Evolutionary conservation across 352 stramenopile species (phyloP).

Genomic region (Globisporangium splendens): DNA sequence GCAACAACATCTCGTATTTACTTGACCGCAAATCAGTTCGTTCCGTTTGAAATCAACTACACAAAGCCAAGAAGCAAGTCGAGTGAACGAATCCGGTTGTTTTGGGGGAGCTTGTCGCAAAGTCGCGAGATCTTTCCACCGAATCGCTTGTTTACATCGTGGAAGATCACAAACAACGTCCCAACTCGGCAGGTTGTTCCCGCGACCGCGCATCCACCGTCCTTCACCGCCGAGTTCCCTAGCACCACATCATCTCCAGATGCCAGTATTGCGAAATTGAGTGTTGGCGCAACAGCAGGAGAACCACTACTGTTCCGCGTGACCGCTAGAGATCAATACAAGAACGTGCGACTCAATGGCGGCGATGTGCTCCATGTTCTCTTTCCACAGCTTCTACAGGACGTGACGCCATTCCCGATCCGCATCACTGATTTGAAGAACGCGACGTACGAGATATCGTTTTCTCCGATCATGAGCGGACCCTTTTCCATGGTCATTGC

Average conservation of each 20-base stretch:
- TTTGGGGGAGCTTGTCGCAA: slow-evolving; percentile 60
- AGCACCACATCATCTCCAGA: not conserved
- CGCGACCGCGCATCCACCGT: slow-evolving; percentile 18
- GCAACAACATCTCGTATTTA: slow-evolving; percentile 14
- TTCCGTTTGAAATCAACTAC: slow-evolving; percentile 46
- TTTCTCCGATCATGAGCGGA: slow-evolving; percentile 32
- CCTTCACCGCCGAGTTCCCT: slow-evolving; percentile 39
- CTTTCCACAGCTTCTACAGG: slow-evolving; percentile 25
- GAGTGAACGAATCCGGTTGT: slow-evolving; percentile 33
- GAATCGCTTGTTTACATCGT: slow-evolving; percentile 43
- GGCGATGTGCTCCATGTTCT: slow-evolving; percentile 37
- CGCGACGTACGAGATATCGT: slow-evolving; percentile 35
- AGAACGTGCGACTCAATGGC: slow-evolving; percentile 29
- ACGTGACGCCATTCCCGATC: slow-evolving; percentile 10
- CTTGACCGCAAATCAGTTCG: slow-evolving; percentile 33
- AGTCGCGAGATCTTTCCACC: slow-evolving; percentile 34
- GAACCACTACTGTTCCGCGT: slow-evolving; percentile 27
- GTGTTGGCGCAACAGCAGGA: slow-evolving; percentile 15
- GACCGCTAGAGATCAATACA: slow-evolving; percentile 34
- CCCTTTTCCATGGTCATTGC: slow-evolving; percentile 40
- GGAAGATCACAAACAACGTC: slow-evolving; percentile 55
- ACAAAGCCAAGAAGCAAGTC: slow-evolving; percentile 33
- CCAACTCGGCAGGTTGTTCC: slow-evolving; percentile 40
- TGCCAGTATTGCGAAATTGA: not conserved
- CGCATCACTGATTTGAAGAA: slow-evolving; percentile 31